These are phyloP conservation scores for Beauveria medogensis DNA, from an alignment of 2,329 filamentous ascomycete genomes.

Conservation along the genomic window DNA sequence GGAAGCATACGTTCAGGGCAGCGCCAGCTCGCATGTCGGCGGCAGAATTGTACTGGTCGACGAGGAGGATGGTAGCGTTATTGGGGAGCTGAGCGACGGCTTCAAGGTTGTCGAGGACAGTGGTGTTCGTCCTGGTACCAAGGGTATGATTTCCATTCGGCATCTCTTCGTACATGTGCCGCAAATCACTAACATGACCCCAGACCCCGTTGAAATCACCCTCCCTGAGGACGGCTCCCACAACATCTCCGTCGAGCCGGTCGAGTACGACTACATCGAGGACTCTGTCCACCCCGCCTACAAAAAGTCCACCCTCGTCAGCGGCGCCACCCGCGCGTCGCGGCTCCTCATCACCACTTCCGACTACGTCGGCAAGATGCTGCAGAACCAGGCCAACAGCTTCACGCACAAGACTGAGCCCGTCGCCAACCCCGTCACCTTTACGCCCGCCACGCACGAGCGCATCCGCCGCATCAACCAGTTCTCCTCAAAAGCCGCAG, in stretches of 20 bases:
- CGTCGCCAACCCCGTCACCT: conserved; percentile 72
- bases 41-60: conserved; percentile 89
- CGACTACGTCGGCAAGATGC: conserved; percentile 65
- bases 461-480: conserved; percentile 83
- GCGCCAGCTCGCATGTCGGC: conserved; percentile 41
- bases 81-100: conserved; percentile 80
- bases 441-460: conserved; percentile 75
- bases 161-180: not conserved
- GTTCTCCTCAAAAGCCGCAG: conserved; percentile 72
- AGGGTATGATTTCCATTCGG: conserved; percentile 50
- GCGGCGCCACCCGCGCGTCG: conserved; percentile 79
- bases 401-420: conserved; percentile 79
- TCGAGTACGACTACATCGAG: conserved; percentile 63
- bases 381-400: conserved; percentile 68
- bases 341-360: conserved; percentile 87
- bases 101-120: conserved; percentile 73
- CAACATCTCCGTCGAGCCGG: conserved; percentile 57
- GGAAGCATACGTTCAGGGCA: conserved; percentile 64
- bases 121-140: conserved; percentile 74
- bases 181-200: not conserved
- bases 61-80: conserved; percentile 91
- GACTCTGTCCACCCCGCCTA: conserved; percentile 86
- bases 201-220: conserved; percentile 70
- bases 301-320: conserved; percentile 76
- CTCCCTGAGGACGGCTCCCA: conserved; percentile 60